Conservation (phyloP, 1,139 yeast species). For the Taiozyma onychis region DNA sequence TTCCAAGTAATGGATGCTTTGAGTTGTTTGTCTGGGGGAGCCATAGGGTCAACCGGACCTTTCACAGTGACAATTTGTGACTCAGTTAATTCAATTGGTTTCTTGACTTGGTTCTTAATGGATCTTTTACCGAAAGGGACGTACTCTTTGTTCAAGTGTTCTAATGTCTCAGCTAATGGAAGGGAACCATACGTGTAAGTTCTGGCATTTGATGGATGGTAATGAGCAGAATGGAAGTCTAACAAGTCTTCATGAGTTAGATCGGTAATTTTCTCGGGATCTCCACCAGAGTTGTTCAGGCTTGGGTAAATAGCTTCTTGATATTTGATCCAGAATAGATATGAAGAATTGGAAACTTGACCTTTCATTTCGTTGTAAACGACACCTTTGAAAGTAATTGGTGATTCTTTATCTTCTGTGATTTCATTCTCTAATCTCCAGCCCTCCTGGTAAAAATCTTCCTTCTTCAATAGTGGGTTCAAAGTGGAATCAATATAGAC, state of each 20-base stretch:
- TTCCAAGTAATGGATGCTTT: conserved; percentile 87
- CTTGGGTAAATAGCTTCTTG: conserved; percentile 84
- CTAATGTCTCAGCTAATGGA: conserved; percentile 57
- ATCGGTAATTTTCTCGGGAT: conserved; percentile 74
- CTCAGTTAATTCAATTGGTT: conserved; percentile 40
- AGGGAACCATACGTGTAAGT: conserved; percentile 86
- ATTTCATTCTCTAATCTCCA: conserved; percentile 88
- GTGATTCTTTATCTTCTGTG: conserved; percentile 49
- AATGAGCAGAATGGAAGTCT: conserved; percentile 65
- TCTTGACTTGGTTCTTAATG: conserved; percentile 18
- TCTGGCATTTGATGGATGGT: conserved; percentile 87
- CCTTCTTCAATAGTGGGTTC: conserved; percentile 69
- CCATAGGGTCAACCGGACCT: conserved; percentile 86
- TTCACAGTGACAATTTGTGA: conserved; percentile 34
- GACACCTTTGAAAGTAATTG: conserved; percentile 83
- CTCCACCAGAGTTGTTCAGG: conserved; percentile 90
- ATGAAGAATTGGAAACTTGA: conserved; percentile 84
- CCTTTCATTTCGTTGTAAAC: conserved; percentile 99
- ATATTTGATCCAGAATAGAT: conserved; percentile 77
- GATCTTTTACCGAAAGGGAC: conserved; percentile 47
- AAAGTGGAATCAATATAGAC: conserved; percentile 87
- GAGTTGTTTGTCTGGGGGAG: conserved; percentile 63
- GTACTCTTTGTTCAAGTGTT: conserved; percentile 49
- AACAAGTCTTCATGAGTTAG: conserved; percentile 69
- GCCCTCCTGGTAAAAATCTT: conserved; percentile 93